These are phyloP conservation scores for Mariannaea sp. DNA, from an alignment of 2,329 filamentous ascomycete genomes.

Conservation along the genomic window DNA sequence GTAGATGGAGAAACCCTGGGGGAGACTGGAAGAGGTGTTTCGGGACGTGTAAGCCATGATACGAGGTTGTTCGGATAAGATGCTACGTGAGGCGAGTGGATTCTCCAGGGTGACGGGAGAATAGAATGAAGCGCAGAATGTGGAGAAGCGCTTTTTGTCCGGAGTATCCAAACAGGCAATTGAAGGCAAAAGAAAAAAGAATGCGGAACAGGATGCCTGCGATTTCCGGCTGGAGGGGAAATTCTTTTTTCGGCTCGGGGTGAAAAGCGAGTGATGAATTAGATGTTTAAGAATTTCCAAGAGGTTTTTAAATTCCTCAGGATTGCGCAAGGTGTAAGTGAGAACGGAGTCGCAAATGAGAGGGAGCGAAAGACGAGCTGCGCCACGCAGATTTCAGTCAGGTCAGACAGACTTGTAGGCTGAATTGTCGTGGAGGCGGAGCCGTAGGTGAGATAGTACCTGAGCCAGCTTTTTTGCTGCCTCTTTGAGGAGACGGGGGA, in stretches of 20 bases:
- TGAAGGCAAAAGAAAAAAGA: neutral
- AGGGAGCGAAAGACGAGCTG: constrained; percentile 13
- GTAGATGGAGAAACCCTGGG: constrained; percentile 62
- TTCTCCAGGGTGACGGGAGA: constrained; percentile 11
- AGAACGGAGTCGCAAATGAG: neutral
- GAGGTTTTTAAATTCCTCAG: neutral
- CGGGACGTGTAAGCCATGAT: constrained; percentile 37
- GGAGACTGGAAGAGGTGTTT: constrained; percentile 33
- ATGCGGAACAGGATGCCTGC: too few species aligned
- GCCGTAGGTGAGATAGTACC: constrained; percentile 3
- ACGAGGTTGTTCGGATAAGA: constrained; percentile 14
- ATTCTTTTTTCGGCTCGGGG: neutral
- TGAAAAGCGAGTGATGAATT: neutral
- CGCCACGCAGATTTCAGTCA: constrained; percentile 7
- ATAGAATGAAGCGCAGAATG: neutral
- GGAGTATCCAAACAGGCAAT: neutral
- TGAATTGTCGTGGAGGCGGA: constrained; percentile 7
- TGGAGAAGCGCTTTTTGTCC: constrained; percentile 1
- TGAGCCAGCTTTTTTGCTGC: constrained; percentile 15
- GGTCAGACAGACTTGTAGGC: constrained; percentile 5
- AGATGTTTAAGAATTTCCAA: neutral
- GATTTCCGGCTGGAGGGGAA: neutral
- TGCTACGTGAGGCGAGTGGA: constrained; percentile 13
- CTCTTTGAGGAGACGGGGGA: neutral
- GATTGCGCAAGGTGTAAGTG: constrained; percentile 8